Evolutionary conservation across 2,329 filamentous ascomycete genomes (phyloP), one percentile per base, ranked within the genome.

Genomic region (Claviceps digitariae): DNA sequence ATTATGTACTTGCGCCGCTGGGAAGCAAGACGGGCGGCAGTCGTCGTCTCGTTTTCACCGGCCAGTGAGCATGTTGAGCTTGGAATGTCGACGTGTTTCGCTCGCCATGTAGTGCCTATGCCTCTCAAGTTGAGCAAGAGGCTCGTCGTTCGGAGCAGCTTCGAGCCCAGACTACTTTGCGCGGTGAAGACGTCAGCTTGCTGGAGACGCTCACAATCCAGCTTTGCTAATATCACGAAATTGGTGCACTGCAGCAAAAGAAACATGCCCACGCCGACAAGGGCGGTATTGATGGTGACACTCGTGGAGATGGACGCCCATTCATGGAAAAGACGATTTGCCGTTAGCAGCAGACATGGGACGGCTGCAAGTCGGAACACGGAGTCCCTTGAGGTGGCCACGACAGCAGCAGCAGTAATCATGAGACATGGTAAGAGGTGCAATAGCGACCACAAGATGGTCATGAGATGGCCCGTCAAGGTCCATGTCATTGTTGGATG

Each of bases 101-200:
- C 51, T 31, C 48, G 2, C 38, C 51, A 52, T 17, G 31, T 45
- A 15, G 51, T 52, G 17, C 29, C 29, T 20, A 52, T 52, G n/a
- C 45, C 51, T 29, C 51, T 34, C 23, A 52, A n/a, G 41, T 52
- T 52, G 41, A 20, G 15, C 31, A 52, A 7, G 20, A 44, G n/a
- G 13, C 21, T 17, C 17, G 20, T 23, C 13, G 51, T 52, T 17
- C 21, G 25, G 7, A 34, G 43, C 25, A 52, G 2, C 36, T 43
- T 48, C 9, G 29, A 36, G 23, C 15, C 7, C 1, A n/a, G 15
- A 23, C 44, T 29, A 8, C 44, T 46, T 13, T 46, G 44, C 23
- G 25, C 44, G 6, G 25, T n/a, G 25, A 46, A 29, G 25, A 46
- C 25, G 17, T 9, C 44, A 17, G 44, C 25, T 4, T 46, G 44